Evolutionary conservation across 202 grass and related monocot genomes (phyloP).

Genomic region (Miscanthus sacchariflorus): DNA sequence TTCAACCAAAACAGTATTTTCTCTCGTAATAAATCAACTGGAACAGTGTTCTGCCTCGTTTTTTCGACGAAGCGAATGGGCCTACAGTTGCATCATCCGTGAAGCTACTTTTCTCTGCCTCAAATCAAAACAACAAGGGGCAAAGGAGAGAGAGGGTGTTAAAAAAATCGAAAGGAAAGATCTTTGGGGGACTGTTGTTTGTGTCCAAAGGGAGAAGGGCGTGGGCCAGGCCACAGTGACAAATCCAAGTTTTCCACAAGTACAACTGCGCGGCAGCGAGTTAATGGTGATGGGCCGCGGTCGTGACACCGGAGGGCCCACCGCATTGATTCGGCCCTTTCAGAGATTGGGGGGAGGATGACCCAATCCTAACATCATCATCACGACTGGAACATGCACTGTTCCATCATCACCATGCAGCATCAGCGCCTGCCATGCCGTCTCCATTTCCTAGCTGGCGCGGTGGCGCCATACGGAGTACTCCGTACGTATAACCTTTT

Average conservation of each 20-base stretch:
- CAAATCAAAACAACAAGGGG: not conserved
- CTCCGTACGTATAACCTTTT: no score
- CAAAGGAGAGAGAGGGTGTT: no score
- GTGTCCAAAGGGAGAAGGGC: not conserved
- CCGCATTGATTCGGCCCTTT: conserved; percentile 27
- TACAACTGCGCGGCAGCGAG: conserved; percentile 21
- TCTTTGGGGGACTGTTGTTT: not conserved
- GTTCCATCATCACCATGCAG: not conserved
- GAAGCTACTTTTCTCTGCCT: no score
- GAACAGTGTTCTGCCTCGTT: no score
- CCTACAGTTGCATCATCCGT: no score
- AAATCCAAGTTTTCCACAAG: conserved; percentile 19
- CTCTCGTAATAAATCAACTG: no score
- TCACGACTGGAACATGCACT: not conserved
- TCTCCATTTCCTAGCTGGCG: no score
- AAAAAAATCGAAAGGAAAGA: not conserved
- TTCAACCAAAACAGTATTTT: no score
- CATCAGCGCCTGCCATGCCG: no score
- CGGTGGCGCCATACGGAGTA: no score
- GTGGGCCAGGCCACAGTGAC: conserved; percentile 14
- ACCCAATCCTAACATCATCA: not conserved
- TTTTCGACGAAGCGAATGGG: no score
- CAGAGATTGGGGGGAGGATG: conserved; percentile 16
- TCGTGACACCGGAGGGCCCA: not conserved
- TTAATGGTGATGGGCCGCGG: conserved; percentile 32